Evolutionary conservation across 1,284 basidiomycete species (phyloP), one percentile per base, ranked within the genome.

Genomic region (Ceratobasidium sp.): DNA sequence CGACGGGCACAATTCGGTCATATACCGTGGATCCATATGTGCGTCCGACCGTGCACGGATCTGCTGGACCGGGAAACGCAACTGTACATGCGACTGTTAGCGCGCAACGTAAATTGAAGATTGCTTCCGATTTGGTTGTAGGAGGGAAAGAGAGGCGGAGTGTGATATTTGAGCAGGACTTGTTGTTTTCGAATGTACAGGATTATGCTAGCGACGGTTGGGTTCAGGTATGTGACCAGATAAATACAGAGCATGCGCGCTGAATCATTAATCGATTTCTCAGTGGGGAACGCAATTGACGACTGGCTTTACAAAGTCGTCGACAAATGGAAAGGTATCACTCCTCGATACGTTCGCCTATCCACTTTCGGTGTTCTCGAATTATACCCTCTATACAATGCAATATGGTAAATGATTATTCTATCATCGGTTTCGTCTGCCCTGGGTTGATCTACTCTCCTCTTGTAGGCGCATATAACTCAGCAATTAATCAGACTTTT

Each of bases 401-500:
- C 74, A 72, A 48, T 75, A 63, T 27, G 66, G 74, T 64, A 47
- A n/a, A 60, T 65, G 8, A n/a, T n/a, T n/a, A n/a, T n/a, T n/a
- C n/a, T 31, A 9, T 63, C 31, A 29, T 41, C n/a, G 24, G 33
- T 2, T 44, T n/a, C 31, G 19, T 44, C 33, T 44, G 33, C 36
- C 9, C 19, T 44, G 2, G 8, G 14, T 27, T 19, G 29, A n/a
- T 27, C 31, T 17, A 19, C 44, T 50, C 29, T n/a, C 33, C 8
- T 53, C 41, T 11, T 19, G 17, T 59, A 84, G 83, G 82, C 31
- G 79, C 77, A 3, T 84, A 83, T 74, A 81, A 81, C 17, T 83
- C 82, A 22, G 81, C 82, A 17, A 82, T 84, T 24, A 80, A 81
- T 67, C 83, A 84, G 77, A 82, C 80, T 0, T 80, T 83, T 75